Evolutionary conservation across 2,329 filamentous ascomycete genomes (phyloP).

Genomic region (Beauveria varroae): DNA sequence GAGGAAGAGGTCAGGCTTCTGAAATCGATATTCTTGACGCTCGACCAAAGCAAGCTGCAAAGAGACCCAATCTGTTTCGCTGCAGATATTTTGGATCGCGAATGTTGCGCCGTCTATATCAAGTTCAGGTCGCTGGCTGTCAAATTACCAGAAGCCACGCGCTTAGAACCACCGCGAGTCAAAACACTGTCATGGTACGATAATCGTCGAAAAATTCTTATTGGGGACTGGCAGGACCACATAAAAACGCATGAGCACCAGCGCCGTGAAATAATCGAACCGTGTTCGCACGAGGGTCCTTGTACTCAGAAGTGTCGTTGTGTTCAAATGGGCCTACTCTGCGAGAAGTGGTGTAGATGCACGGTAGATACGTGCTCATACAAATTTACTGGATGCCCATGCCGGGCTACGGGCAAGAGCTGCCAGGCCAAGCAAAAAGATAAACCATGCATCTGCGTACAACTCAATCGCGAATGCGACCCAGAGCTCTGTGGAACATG

Average conservation of each 20-base stretch:
- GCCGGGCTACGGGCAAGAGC: constrained; percentile 51
- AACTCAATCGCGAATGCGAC: constrained; percentile 73
- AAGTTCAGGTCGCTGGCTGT: constrained; percentile 22
- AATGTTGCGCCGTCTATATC: constrained; percentile 43
- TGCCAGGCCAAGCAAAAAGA: constrained; percentile 51
- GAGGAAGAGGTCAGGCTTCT: constrained; percentile 42
- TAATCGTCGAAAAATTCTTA: constrained; percentile 45
- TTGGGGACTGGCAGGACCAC: constrained; percentile 48
- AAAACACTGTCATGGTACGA: constrained; percentile 49
- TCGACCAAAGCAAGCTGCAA: constrained; percentile 31
- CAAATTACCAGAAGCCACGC: constrained; percentile 18
- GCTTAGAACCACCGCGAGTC: constrained; percentile 26
- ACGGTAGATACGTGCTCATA: constrained; percentile 50
- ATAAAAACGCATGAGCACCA: constrained; percentile 49
- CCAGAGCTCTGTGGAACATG: constrained; percentile 66
- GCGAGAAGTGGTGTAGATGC: constrained; percentile 66
- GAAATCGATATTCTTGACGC: constrained; percentile 37
- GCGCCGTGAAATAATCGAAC: constrained; percentile 49
- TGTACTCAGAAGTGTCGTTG: constrained; percentile 61
- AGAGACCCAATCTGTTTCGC: constrained; percentile 41
- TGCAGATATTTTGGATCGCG: constrained; percentile 41
- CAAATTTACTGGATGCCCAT: constrained; percentile 61
- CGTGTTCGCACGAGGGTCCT: constrained; percentile 62
- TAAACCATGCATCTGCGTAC: constrained; percentile 60
- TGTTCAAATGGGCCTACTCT: constrained; percentile 52